Percentiles rank a stretch among this genome's conserved stretches.
Evolutionary conservation across 441 rosid genomes (phyloP).

Genomic region (Macaranga tanarius): DNA sequence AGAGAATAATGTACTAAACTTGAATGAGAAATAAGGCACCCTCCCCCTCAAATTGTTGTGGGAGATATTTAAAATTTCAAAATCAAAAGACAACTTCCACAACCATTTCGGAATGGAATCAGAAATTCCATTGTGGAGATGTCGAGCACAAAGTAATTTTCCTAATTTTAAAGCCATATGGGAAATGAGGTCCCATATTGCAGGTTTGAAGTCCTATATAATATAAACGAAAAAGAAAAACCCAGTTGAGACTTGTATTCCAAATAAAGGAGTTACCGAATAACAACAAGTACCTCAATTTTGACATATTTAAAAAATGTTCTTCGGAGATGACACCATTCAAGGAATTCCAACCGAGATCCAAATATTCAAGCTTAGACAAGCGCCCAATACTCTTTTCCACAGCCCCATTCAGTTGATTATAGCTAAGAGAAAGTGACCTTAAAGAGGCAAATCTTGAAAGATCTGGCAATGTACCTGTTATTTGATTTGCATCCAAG

Average conservation of each 20-base stretch:
- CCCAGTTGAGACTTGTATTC: not conserved
- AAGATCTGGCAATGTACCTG: conserved; percentile 16
- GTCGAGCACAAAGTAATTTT: not conserved
- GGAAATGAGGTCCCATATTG: conserved; percentile 8
- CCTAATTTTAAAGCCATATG: not conserved
- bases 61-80: too few species aligned
- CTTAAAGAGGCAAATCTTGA: conserved; percentile 10
- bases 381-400: conserved; percentile 17
- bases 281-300: not conserved
- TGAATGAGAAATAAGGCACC: too few species aligned
- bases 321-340: too few species aligned
- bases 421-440: not conserved
- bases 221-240: not conserved
- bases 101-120: conserved; percentile 2
- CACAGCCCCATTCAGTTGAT: conserved; percentile 9
- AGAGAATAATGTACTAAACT: too few species aligned
- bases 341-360: conserved; percentile 16
- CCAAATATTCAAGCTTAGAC: conserved; percentile 6
- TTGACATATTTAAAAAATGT: conserved; percentile 20
- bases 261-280: not conserved
- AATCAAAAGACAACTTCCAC: not conserved
- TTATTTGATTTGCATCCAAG: conserved; percentile 1
- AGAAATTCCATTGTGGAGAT: conserved; percentile 1
- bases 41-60: too few species aligned
- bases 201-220: not conserved